phyloP scores from a whole-genome alignment of 129 eudicot species.

The Flaveria linearis region DNA sequence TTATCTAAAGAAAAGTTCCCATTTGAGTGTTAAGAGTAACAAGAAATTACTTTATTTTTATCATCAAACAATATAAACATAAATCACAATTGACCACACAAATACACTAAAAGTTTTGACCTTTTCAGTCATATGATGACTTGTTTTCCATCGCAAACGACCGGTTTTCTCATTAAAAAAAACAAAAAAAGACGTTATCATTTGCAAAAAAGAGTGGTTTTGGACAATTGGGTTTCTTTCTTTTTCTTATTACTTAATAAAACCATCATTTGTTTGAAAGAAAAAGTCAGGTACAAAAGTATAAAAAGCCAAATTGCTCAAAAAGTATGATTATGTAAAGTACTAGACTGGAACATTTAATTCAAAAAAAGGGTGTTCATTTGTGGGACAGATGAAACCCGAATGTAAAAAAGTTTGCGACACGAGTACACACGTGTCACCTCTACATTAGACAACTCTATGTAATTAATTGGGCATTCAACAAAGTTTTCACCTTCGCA shows the following conservation, averaged over 20 bases:
- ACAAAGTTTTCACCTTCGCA: slow-evolving; percentile 30
- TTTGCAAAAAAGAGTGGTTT: background rate
- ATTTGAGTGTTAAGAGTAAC: background rate
- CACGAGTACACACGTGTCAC: slow-evolving; percentile 34
- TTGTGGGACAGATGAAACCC: slow-evolving; percentile 8
- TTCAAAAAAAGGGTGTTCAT: background rate
- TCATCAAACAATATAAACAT: background rate
- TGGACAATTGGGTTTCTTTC: background rate
- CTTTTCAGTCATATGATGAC: background rate
- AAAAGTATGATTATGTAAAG: slow-evolving; percentile 4
- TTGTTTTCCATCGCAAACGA: background rate
- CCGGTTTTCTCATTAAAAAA: background rate
- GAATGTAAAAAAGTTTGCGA: slow-evolving; percentile 14
- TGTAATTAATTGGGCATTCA: slow-evolving; percentile 27
- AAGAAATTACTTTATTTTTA: background rate
- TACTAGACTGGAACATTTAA: background rate
- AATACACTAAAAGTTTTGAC: background rate
- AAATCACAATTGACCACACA: background rate
- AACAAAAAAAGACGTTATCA: background rate
- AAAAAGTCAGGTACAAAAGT: slow-evolving; percentile 1
- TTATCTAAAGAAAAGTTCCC: background rate
- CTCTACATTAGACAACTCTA: slow-evolving; percentile 20
- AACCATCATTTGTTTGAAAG: background rate
- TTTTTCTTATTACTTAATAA: background rate
- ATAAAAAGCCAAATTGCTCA: background rate